These are phyloP conservation scores for Petunia secreta DNA, from an alignment of 257 asterid genomes.

Conservation along the genomic window DNA sequence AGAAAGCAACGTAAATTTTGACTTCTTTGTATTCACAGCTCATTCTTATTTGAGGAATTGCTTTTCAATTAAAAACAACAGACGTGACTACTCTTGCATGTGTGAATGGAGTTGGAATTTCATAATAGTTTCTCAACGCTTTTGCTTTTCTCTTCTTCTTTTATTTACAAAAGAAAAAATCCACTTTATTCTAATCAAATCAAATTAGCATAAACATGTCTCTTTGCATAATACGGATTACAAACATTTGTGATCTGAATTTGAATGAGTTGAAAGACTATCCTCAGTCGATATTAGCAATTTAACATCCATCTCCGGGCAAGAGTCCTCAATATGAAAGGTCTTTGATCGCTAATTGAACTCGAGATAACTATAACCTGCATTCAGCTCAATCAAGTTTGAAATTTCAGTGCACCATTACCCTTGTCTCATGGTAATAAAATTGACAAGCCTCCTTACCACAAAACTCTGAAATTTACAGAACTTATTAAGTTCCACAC, in stretches of 20 bases:
- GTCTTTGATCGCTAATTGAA: background rate
- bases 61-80: slow-evolving; percentile 2
- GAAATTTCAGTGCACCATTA: slow-evolving; percentile 15
- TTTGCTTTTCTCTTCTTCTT: background rate
- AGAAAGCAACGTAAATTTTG: background rate
- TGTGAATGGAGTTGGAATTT: background rate
- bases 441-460: slow-evolving; percentile 25
- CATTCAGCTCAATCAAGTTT: background rate
- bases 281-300: no score
- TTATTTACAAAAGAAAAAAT: background rate
- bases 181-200: background rate
- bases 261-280: no score
- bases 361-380: background rate
- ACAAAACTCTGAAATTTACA: slow-evolving; percentile 28
- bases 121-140: slow-evolving; percentile 14
- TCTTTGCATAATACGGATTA: no score
- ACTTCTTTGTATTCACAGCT: background rate
- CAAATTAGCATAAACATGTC: background rate
- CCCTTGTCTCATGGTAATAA: background rate
- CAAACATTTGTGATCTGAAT: no score
- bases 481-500: slow-evolving; percentile 18
- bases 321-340: no score
- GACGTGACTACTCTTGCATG: background rate
- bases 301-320: no score
- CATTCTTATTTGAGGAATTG: background rate